Conservation (phyloP, 2,329 filamentous ascomycete genomes). For the Calonectria naviculata region DNA sequence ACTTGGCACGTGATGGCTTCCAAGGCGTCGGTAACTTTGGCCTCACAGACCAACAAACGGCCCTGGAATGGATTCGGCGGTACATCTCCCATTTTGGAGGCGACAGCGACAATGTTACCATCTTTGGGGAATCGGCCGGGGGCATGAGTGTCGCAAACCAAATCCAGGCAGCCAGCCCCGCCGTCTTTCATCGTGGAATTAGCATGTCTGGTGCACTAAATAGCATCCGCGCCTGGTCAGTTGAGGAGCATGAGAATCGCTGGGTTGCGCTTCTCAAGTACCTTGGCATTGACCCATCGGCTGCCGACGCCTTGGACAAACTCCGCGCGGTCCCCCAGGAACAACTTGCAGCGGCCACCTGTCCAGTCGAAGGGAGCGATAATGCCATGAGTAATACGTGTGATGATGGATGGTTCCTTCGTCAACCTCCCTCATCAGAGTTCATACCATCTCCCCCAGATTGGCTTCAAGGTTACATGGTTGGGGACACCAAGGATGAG, state of each 20-base stretch:
- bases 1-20: conserved; percentile 11
- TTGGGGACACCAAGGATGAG: conserved; percentile 25
- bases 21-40: conserved; percentile 24
- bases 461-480: conserved; percentile 27
- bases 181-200: conserved; percentile 22
- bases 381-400: conserved; percentile 22
- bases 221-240: conserved; percentile 14
- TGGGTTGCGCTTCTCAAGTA: conserved; percentile 20
- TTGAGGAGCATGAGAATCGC: conserved; percentile 22
- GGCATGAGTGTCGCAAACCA: conserved; percentile 24
- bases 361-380: conserved; percentile 14
- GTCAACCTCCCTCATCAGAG: background rate
- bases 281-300: conserved; percentile 16
- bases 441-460: conserved; percentile 10
- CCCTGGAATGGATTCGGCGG: conserved; percentile 16
- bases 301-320: conserved; percentile 3
- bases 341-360: conserved; percentile 13
- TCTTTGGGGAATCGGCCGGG: conserved; percentile 22
- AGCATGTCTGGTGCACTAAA: conserved; percentile 24
- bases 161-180: conserved; percentile 5
- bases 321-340: conserved; percentile 17
- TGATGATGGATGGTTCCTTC: conserved; percentile 22
- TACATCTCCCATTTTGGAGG: conserved; percentile 25
- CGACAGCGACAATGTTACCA: conserved; percentile 20
- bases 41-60: conserved; percentile 19